A percentile compares a stretch with the other conserved stretches of the same genome.
Conservation (phyloP, 371 early-diverging fungal species). For the Thermomucor indicae-seudaticae region DNA sequence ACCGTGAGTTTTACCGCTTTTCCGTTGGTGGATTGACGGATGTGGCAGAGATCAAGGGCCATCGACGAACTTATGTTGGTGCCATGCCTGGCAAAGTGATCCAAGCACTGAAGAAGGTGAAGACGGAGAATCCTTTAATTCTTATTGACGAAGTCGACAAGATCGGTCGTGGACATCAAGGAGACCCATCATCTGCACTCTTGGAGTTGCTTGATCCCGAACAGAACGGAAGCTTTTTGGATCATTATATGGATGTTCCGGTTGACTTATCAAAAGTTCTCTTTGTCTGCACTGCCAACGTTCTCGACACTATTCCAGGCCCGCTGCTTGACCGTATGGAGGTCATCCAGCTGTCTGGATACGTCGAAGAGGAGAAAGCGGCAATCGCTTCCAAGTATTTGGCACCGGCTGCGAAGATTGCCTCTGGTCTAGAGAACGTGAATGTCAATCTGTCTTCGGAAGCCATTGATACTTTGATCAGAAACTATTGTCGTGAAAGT, state of each 20-base stretch:
- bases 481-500: conserved; percentile 92
- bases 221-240: conserved; percentile 93
- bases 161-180: conserved; percentile 94
- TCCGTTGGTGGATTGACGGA: conserved; percentile 96
- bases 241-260: conserved; percentile 98
- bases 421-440: conserved; percentile 75
- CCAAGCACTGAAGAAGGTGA: conserved; percentile 95
- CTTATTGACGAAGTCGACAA: conserved; percentile 98
- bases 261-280: conserved; percentile 94
- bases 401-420: conserved; percentile 75
- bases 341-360: conserved; percentile 92
- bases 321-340: conserved; percentile 98
- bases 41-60: conserved; percentile 98
- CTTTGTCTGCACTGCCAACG: conserved; percentile 98
- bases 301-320: conserved; percentile 92
- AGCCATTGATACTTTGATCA: conserved; percentile 82
- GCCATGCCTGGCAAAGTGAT: conserved; percentile 99
- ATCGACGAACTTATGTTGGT: conserved; percentile 97
- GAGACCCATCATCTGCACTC: conserved; percentile 95
- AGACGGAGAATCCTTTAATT: conserved; percentile 95
- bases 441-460: conserved; percentile 69
- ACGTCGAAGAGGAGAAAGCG: conserved; percentile 95
- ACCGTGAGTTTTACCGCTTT: conserved; percentile 93
- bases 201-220: conserved; percentile 96
- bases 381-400: conserved; percentile 92